phyloP scores from a whole-genome alignment of 495 filamentous ascomycete genomes.

The Poronia punctata region DNA sequence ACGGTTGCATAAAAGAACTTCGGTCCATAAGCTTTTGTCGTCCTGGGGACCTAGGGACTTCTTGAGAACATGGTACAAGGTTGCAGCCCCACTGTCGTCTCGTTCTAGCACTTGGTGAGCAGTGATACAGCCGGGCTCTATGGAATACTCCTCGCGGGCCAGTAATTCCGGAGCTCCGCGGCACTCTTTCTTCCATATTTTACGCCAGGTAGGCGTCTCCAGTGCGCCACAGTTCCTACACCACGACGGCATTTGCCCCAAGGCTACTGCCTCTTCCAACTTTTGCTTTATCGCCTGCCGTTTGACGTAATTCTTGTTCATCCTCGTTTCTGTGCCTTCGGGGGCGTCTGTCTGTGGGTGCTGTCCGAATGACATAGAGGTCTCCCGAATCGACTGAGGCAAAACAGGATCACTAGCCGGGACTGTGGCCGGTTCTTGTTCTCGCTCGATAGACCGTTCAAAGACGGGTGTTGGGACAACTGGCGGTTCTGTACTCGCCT shows the following conservation, averaged over 20 bases:
- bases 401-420: slow-evolving; percentile 52
- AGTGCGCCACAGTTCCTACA: slow-evolving; percentile 92
- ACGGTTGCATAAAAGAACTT: slow-evolving; percentile 83
- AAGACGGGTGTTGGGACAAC: slow-evolving; percentile 4
- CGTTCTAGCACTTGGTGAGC: slow-evolving; percentile 57
- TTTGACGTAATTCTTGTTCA: slow-evolving; percentile 46
- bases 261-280: slow-evolving; percentile 57
- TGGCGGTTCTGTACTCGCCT: slow-evolving; percentile 11
- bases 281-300: slow-evolving; percentile 57
- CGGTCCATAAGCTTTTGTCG: slow-evolving; percentile 55
- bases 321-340: slow-evolving; percentile 19
- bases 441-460: slow-evolving; percentile 12
- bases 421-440: slow-evolving; percentile 34
- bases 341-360: slow-evolving; percentile 27
- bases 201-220: slow-evolving; percentile 91
- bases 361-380: slow-evolving; percentile 35
- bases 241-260: slow-evolving; percentile 72
- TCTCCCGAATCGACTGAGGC: slow-evolving; percentile 39
- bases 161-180: slow-evolving; percentile 52
- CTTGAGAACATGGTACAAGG: slow-evolving; percentile 65
- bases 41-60: slow-evolving; percentile 56
- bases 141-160: slow-evolving; percentile 60
- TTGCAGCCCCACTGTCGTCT: slow-evolving; percentile 51
- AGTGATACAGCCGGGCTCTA: slow-evolving; percentile 57
- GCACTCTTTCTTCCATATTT: slow-evolving; percentile 68